Base-by-base conservation (phyloP, 2,329 filamentous ascomycete genomes). In the Pestalotiopsis sp. region DNA sequence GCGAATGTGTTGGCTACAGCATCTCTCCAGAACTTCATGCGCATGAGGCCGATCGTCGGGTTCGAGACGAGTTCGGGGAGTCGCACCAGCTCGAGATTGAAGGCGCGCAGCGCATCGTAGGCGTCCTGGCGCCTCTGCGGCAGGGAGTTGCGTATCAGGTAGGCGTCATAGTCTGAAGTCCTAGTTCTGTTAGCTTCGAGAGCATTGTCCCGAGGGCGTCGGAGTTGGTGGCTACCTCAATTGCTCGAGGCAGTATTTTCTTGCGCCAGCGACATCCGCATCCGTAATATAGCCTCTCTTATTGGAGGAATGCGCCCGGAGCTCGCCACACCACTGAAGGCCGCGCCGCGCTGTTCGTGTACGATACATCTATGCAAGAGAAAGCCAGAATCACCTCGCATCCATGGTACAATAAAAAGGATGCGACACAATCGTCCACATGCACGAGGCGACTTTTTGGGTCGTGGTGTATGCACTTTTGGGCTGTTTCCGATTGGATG, bases 11-110 rank as follows among this genome's bases (percentile, higher is more conserved):
- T 91, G 66, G 91, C 88, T 65, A 99, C 84, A 4, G 93, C 90
- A 74, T 98, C 95, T 64, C 93, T 90, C 93, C 96, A 98, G 84
- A 98, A 98, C 79, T 97, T 93, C 81, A 97, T 91, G 72, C 96
- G 94, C 86, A 98, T 90, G 66, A 91, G 86, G 64, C 94, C 95
- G 70, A 98, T 93, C 4, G 91, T 92, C n/a, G 93, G 90, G 70
- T 92, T 96, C 61, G 93, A 96, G 23, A 96, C 95, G 13, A 93
- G 90, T 81, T 98, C 95, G 68, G 96, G 94, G 71, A 98, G 92
- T 68, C 93, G 89, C 59, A 95, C 93, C 70, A 98, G 89, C 80
- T 98, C 95, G 75, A 98, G 88, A 78, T 99, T 99, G 80, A 99
- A 90, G 65, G 95, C 92, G 71, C 95, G 93, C 68, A 99, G 90